Evolutionary conservation across 2,329 filamentous ascomycete genomes (phyloP), one percentile per base, ranked within the genome.

Genomic region (Neofusicoccum kwambonambiense): DNA sequence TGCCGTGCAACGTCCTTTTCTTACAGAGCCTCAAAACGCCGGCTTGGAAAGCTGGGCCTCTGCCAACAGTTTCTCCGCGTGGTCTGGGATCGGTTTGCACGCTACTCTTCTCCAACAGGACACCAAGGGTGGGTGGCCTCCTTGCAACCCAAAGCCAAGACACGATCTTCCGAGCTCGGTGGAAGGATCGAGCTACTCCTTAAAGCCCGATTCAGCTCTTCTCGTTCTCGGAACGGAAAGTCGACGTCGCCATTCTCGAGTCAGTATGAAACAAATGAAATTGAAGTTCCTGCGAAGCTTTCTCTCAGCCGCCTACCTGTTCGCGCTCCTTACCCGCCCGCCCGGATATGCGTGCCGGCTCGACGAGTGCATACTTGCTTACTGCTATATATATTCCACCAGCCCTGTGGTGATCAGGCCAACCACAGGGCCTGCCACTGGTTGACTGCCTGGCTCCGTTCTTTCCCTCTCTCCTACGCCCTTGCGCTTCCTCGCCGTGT

Each of bases 251-350:
- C 8, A 15, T n/a, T 12, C 22, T 27, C 35, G 51, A 56, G 51
- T 56, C 51, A 56, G 51, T 42, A 15, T 41, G 35, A 27, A 56
- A 56, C 51, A 39, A 56, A 56, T 56, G 8, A 41, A n/a, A 56
- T 41, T 56, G 17, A 27, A 34, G 4, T 42, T 41, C 2, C 35
- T 56, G 35, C 49, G n/a, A 54, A 41, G 5, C 17, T 1, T 56
- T 27, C 9, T 17, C 27, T 51, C 49, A 13, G 49, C 13, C 49
- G 49, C 49, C 19, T 35, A 22, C 49, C 3, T 34, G 4, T 8
- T 9, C 15, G 17, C 6, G 13, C 49, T 34, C 49, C 11, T 15
- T 51, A 22, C 9, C 49, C 27, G 13, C 49, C 27, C 13, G 27
- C 49, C n/a, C 49, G 49, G 49, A 51, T 34, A 15, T n/a, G 4